Evolutionary conservation across 192 early-diverging fungal genomes (phyloP), one percentile per base, ranked within the genome.

Genomic region (Gonapodya sp.): DNA sequence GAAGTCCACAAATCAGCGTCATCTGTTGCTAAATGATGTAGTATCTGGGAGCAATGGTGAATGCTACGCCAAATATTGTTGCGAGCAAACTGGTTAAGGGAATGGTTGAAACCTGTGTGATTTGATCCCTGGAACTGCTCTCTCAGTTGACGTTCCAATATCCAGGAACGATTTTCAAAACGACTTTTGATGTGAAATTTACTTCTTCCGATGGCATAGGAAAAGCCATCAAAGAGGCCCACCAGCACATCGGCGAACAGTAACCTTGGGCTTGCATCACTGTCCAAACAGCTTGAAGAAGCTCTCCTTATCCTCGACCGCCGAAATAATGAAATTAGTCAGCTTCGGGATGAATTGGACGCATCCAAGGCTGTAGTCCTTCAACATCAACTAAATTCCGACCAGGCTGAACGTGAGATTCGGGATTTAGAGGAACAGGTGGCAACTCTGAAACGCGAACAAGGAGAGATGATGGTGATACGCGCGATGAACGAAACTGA

Each of bases 231-330:
- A 24, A 64, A 64, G 24, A 8, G 46, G 8, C 46, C 46, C 24
- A 8, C 8, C 8, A 64, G 46, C 46, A 64, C 46, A 8, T 16
- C 46, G 8, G 8, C 46, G 46, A 8, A 64, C 24, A 16, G 8
- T 24, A 64, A 64, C 24, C 46, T 24, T 64, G 46, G 46, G 24
- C 8, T 78, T 32, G 30, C 82, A 24, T 73, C 36, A 81, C 84
- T 18, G 74, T 64, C 85, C 18, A 88, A 88, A 81, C 87, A 90
- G 8, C 84, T 86, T 16, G 83, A 86, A 31, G 87, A 88, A 78
- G 85, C 85, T 35, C 46, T 87, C n/a, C 87, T 88, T 79, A 82
- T 83, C 33, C 73, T 90, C 0, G 89, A 90, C 36, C 81, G 86
- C 31, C 86, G 87, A 81, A 81, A 73, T 0, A 81, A 78, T 1